Evolutionary conservation across 2,329 filamentous ascomycete genomes (phyloP), one percentile per base, ranked within the genome.

Genomic region (Xylaria sp.): DNA sequence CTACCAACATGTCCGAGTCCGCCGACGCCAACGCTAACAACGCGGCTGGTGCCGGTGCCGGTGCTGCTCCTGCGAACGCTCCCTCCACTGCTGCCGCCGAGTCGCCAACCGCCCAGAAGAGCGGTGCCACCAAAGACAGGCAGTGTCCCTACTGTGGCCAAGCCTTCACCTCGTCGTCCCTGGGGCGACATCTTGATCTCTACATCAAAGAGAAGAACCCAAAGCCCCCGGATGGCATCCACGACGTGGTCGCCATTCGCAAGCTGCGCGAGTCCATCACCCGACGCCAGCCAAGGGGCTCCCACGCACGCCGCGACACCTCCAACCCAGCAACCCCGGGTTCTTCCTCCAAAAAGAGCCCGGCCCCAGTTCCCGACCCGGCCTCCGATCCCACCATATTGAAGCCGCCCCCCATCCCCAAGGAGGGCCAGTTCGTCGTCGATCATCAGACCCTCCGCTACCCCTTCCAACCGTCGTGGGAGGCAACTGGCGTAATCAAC

Each of bases 191-290:
- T 81, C 90, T 97, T 73, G 95, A 98, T 79, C 88, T 97, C 46
- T 97, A 97, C 80, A 94, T 97, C 76, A 94, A 94, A 77, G 91
- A 94, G 67, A 97, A 94, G 83, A 97, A 97, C 79, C 93, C 95
- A 1, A 96, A 94, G 80, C 87, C 90, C 1, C 83, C 92, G 6
- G 95, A 98, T 81, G 94, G 94, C 59, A 83, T 97, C 54, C 95
- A 98, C 81, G 87, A 97, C 82, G 93, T 97, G 67, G 93, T 95
- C 7, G 93, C 93, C 80, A 98, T 98, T 76, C 88, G 88, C 73
- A 93, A 92, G 80, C 83, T 97, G 76, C 89, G 95, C 62, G 93
- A 93, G 53, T 88, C 89, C 69, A 97, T 98, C 79, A 98, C 95
- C 31, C 87, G 95, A 71, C 87, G 95, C 68, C 93, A 97, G 78